Base-by-base conservation (phyloP, 345 rosid species). In the Gossypium australe region DNA sequence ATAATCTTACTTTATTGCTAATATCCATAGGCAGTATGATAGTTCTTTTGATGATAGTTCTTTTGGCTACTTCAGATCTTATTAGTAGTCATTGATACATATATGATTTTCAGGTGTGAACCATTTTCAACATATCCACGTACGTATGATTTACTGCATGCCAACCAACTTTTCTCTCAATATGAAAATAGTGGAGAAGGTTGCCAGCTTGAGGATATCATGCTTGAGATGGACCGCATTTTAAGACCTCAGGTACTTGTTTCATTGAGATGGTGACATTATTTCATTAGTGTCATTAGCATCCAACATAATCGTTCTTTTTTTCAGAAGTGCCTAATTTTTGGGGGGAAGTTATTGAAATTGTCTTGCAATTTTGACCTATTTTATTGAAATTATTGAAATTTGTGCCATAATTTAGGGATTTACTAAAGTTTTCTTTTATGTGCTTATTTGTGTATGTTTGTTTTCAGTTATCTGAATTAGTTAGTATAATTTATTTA, bases 101-200 rank as follows among this genome's bases (percentile, higher is more conserved):
- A 4, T 44, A 12, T 78, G 63, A 70, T 71, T 60, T 65, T 71
- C 80, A 93, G 98, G 97, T 93, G 99, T 79, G 97, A 93, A 79
- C 86, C 99, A 47, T 93, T 95, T 83, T 93, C 99, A 64, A 93
- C 98, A 47, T 95, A 95, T 82, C 97, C 99, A 2, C 94, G 94
- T 58, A 86, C 94, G 1, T 91, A 93, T 11, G 94, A 95, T 85
- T 73, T 95, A 80, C 73, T 95, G 85, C 99, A 93, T 76, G 92
- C 91, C 11, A 78, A 85, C 80, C 82, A 87, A 81, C 82, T 93
- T 52, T 85, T 95, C 76, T 79, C 91, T 72, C 90, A 84, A 59
- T 87, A 90, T 73, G 77, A 84, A 74, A 83, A 79, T 63, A 72
- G 52, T 13, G 87, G 83, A 47, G 88, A 87, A 79, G 88, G 88